Evolutionary conservation across 148 eudicot species (phyloP).

Genomic region (Chenopodium formosanum): DNA sequence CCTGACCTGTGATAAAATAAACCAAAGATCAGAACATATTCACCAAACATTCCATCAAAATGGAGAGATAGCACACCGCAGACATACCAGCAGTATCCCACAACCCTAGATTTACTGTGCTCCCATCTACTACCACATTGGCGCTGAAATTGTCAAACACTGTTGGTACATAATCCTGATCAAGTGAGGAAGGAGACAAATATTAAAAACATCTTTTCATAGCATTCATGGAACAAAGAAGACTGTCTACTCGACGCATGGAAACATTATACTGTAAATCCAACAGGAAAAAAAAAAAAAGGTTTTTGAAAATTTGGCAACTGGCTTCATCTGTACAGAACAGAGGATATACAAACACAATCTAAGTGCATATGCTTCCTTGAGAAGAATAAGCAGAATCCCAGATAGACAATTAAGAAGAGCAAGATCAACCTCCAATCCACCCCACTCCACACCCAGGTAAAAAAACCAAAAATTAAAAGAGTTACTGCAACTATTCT

Average conservation of each 20-base stretch:
- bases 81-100: slow-evolving; percentile 55
- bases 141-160: slow-evolving; percentile 57
- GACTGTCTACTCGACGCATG: not conserved
- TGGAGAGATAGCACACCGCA: not conserved
- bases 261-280: not conserved
- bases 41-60: not conserved
- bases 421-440: not conserved
- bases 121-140: slow-evolving; percentile 54
- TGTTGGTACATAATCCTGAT: slow-evolving; percentile 54
- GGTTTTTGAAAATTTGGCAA: not conserved
- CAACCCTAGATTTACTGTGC: slow-evolving; percentile 49
- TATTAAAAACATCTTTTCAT: not conserved
- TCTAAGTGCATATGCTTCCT: not conserved
- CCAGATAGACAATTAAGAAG: not conserved
- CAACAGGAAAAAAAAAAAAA: not conserved
- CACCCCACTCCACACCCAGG: too few species aligned
- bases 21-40: slow-evolving; percentile 9
- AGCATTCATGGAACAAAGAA: not conserved
- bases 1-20: slow-evolving; percentile 36
- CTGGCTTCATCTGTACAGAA: not conserved
- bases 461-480: too few species aligned
- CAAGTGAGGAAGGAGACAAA: slow-evolving; percentile 3
- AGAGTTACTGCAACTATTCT: too few species aligned
- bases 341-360: not conserved
- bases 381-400: not conserved